Evolutionary conservation across 345 rosid genomes (phyloP).

Genomic region (Sonneratia alba): DNA sequence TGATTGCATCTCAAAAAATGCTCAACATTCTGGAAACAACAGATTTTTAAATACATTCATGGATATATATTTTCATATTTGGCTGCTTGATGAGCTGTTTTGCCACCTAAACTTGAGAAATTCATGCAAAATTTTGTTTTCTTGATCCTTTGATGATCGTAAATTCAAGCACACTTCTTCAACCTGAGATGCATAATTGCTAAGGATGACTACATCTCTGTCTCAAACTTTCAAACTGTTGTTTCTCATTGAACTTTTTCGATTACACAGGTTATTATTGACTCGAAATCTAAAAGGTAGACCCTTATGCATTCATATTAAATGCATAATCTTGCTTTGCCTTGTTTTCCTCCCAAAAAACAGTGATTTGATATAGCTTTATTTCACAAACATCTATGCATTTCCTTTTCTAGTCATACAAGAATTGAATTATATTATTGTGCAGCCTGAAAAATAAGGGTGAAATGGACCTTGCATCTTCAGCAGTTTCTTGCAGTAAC

Average conservation of each 20-base stretch:
- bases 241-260: background rate
- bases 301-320: background rate
- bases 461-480: slow-evolving; percentile 10
- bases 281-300: slow-evolving; percentile 10
- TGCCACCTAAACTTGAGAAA: too few species aligned
- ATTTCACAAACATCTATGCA: background rate
- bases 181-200: background rate
- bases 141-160: too few species aligned
- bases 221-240: background rate
- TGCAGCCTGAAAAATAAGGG: background rate
- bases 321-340: background rate
- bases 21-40: background rate
- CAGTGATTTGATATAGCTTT: background rate
- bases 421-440: background rate
- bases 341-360: background rate
- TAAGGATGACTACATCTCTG: background rate
- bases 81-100: background rate
- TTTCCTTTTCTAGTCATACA: background rate
- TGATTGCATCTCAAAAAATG: background rate
- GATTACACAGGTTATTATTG: background rate
- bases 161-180: too few species aligned
- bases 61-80: background rate
- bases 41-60: background rate
- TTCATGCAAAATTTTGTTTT: too few species aligned
- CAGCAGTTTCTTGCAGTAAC: slow-evolving; percentile 8